Conservation (phyloP, 1,284 basidiomycete species). For the Trichosporon coremiiforme region DNA sequence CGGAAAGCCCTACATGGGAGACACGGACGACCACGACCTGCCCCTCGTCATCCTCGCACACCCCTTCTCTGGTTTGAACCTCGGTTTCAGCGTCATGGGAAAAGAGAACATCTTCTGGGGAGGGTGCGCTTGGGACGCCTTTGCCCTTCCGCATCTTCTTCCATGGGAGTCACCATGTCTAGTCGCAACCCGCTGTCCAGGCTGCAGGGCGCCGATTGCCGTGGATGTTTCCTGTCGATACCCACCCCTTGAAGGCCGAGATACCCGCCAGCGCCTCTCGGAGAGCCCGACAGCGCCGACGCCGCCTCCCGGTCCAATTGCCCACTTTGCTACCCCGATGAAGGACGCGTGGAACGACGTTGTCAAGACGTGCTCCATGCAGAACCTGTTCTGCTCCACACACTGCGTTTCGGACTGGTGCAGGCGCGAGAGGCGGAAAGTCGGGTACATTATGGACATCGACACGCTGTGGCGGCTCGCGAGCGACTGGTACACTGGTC, state of each 20-base stretch:
- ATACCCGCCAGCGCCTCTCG: too few relatives aligned
- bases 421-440: background rate
- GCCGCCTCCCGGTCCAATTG: background rate
- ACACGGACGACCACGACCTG: background rate
- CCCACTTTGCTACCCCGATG: conserved; percentile 24
- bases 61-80: conserved; percentile 22
- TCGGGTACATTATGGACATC: conserved; percentile 23
- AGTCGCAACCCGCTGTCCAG: conserved; percentile 24
- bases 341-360: conserved; percentile 24
- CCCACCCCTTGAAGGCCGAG: background rate
- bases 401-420: conserved; percentile 21
- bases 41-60: conserved; percentile 23
- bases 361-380: conserved; percentile 24
- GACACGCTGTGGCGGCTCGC: conserved; percentile 26
- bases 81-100: conserved; percentile 28
- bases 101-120: conserved; percentile 10
- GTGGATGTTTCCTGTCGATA: background rate
- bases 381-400: conserved; percentile 21
- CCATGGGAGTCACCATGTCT: conserved; percentile 14
- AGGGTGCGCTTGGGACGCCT: conserved; percentile 24
- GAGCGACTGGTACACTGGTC: conserved; percentile 22
- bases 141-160: conserved; percentile 17
- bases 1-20: background rate
- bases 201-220: conserved; percentile 10
- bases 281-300: background rate